Base-by-base conservation (phyloP, 805 yeast species). In the Komagataella mondaviorum region DNA sequence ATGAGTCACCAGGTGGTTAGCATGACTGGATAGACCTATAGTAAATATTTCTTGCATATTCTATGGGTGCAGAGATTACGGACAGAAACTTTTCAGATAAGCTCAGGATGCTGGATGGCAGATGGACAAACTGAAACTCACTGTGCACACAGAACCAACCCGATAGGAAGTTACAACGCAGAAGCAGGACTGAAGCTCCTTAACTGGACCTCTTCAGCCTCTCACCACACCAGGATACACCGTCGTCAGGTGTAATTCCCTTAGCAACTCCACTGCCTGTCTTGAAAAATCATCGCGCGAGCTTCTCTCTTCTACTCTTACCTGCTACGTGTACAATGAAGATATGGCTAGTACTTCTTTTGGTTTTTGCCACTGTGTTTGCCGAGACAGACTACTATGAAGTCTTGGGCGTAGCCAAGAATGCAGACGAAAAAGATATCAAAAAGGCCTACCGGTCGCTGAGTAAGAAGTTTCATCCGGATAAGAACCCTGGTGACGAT, bases 381-480 rank as follows among this genome's bases (percentile, higher is more conserved):
- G 72, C 71, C 2, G 71, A 62, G 14, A 63, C 57, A 6, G 78
- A 75, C 54, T 75, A 68, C 53, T 75, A 75, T 55, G 2, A 46
- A 23, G 48, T 89, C 6, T 71, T 91, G 8, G 97, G 95, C 0
- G 75, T 93, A 4, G 60, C 72, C 8, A 77, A 73, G 54, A 71
- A 74, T 57, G 95, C 96, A 0, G 73, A 75, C 50, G 96, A 88
- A 22, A 81, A 77, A 57, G 89, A 88, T 52, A 87, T 90, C 67
- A 88, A 87, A 63, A 77, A 81, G 50, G 96, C 96, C 0, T 90
- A 90, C 64, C 72, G 96, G 57, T 76, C 79, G 52, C 68, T 91
- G 56, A 82, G 90, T 57, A 84, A 88, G 64, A 86, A 86, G 62
- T 88, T 78, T 66, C 99, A 91, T 62, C 99, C 99, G 2, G 99